These are phyloP conservation scores for Spathaspora arborariae DNA, from an alignment of 805 yeast species.

Conservation along the genomic window DNA sequence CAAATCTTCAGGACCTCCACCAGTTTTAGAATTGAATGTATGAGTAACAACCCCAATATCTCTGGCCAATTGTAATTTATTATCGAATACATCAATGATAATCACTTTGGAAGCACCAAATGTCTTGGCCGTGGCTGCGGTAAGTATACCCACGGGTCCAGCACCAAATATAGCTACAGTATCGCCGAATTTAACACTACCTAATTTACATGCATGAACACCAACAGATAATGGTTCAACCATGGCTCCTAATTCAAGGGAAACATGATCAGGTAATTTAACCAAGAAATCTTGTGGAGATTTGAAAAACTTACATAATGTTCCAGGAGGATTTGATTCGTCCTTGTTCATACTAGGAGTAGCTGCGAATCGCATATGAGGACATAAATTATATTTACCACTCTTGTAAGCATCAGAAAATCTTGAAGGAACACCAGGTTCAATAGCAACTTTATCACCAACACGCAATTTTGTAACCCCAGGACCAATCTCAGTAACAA, in stretches of 20 bases:
- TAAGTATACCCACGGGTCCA: slow-evolving; percentile 81
- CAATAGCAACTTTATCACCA: slow-evolving; percentile 87
- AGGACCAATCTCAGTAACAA: slow-evolving; percentile 66
- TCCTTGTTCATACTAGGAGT: slow-evolving; percentile 85
- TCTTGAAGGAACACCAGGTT: slow-evolving; percentile 86
- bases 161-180: slow-evolving; percentile 77
- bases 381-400: slow-evolving; percentile 80
- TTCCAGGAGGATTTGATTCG: slow-evolving; percentile 60
- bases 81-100: slow-evolving; percentile 66
- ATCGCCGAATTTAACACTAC: slow-evolving; percentile 60
- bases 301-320: slow-evolving; percentile 67
- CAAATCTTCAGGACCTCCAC: slow-evolving; percentile 39
- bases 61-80: slow-evolving; percentile 64
- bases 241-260: slow-evolving; percentile 82
- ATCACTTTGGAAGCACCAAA: slow-evolving; percentile 72
- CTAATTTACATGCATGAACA: slow-evolving; percentile 73
- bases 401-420: slow-evolving; percentile 69
- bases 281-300: slow-evolving; percentile 84
- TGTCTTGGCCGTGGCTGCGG: slow-evolving; percentile 69
- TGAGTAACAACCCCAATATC: slow-evolving; percentile 73
- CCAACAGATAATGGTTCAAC: slow-evolving; percentile 87
- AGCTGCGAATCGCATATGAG: slow-evolving; percentile 85
- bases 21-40: slow-evolving; percentile 43
- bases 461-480: slow-evolving; percentile 59
- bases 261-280: slow-evolving; percentile 72